Base-by-base conservation (phyloP, 2,329 filamentous ascomycete species). In the Trichoderma arundinaceum region DNA sequence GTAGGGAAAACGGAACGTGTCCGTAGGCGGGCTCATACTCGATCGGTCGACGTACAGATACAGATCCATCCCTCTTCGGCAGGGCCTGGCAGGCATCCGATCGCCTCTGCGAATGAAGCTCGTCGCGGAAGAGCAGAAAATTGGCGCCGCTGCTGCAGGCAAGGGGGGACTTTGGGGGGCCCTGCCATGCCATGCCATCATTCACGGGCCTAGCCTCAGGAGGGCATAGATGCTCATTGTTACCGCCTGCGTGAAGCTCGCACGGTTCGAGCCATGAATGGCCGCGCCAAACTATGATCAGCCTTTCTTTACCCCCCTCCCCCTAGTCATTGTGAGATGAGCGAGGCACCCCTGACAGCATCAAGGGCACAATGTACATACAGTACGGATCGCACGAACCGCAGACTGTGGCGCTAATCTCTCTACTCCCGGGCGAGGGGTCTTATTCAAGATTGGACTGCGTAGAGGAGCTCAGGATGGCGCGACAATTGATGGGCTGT, bases 41-140 rank as follows among this genome's bases (percentile, higher is more conserved):
- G 43, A 66, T 66, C 64, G 57, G 56, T 66, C 57, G 49, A 66
- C 38, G 57, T 56, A 61, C 56, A 65, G 53, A 65, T 65, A 51
- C 35, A 54, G 64, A 61, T 57, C 44, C 49, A 48, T 59, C 43
- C 53, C 49, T 38, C 44, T 53, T 59, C 35, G 62, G 62, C 54
- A 65, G 46, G 43, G 54, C 33, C 32, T 35, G 33, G 64, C 57
- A 66, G 56, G 56, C 64, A 66, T 66, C 64, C 49, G 49, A 66
- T 61, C 57, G 41, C 56, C 52, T 66, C 35, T 46, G 38, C 48
- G 63, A 60, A 65, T 64, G 52, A 64, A 49, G 52, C 51, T 48
- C 33, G 8, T 19, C 59, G 49, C 59, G 49, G 52, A 58, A 56
- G 44, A 43, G 7, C 44, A 44, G 19, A 28, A 57, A 49, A 57